phyloP scores from a whole-genome alignment of 2,329 filamentous ascomycete genomes.

The Herpotrichia juniperi region DNA sequence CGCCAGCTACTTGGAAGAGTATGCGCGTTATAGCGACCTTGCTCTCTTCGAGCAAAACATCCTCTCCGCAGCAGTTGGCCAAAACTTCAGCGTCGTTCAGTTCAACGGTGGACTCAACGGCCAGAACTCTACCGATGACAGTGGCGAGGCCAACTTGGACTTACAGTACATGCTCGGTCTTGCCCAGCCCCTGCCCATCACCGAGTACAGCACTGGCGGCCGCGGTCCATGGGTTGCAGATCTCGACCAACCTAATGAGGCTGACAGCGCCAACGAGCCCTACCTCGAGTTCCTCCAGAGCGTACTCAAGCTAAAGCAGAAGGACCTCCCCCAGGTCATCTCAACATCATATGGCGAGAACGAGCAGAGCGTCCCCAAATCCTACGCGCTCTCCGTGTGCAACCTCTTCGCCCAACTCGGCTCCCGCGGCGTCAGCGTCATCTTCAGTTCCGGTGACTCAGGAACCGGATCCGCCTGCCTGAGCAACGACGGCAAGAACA shows the following conservation, averaged over 20 bases:
- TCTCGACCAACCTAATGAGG: constrained; percentile 45
- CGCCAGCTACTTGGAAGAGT: constrained; percentile 59
- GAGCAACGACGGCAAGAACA: constrained; percentile 63
- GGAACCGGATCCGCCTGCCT: constrained; percentile 62
- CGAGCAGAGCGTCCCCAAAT: constrained; percentile 66
- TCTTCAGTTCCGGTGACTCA: constrained; percentile 67
- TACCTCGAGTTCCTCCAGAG: constrained; percentile 68
- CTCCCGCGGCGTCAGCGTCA: constrained; percentile 66
- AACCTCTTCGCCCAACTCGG: constrained; percentile 68
- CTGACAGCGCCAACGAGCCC: constrained; percentile 66
- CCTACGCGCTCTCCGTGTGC: constrained; percentile 68
- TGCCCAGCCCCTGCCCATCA: constrained; percentile 59
- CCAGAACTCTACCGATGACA: constrained; percentile 26
- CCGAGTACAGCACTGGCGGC: constrained; percentile 66
- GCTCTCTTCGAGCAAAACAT: constrained; percentile 50
- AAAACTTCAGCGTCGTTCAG: constrained; percentile 52
- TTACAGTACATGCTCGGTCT: constrained; percentile 64
- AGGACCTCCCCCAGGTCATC: constrained; percentile 64
- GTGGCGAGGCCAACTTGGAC: constrained; percentile 66
- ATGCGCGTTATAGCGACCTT: constrained; percentile 56
- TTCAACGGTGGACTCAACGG: constrained; percentile 32
- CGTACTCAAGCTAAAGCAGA: constrained; percentile 59
- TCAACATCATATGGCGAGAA: constrained; percentile 71
- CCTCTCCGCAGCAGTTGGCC: constrained; percentile 36
- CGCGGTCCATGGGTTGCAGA: constrained; percentile 59